Percentiles rank a stretch among this genome's conserved stretches.
These are phyloP conservation scores for Mycena galericulata DNA, from an alignment of 768 basidiomycete species.

Conservation along the genomic window DNA sequence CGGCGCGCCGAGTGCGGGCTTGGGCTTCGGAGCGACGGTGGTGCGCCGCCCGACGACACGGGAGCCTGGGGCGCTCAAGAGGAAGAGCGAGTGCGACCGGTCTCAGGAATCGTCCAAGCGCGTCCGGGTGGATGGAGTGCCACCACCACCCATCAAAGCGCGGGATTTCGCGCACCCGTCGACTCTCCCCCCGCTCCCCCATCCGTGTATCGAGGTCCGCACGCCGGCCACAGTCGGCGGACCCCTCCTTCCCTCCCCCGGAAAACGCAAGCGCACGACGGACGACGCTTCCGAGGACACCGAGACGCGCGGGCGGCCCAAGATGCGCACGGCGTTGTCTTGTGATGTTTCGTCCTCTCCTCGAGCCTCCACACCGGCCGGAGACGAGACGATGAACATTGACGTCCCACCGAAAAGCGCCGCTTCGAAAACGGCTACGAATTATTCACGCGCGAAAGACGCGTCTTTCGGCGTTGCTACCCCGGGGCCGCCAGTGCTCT, in stretches of 20 bases:
- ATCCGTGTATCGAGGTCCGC: not conserved
- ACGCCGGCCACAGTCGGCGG: too few species aligned
- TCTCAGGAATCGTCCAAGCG: constrained; percentile 11
- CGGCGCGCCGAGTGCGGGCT: not conserved
- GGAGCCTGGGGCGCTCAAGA: constrained; percentile 14
- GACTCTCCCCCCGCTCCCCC: not conserved
- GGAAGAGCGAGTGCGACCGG: constrained; percentile 22
- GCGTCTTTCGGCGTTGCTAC: not conserved
- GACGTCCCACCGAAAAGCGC: too few species aligned
- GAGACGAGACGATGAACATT: too few species aligned
- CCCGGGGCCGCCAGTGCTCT: not conserved
- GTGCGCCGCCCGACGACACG: not conserved
- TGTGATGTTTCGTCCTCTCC: not conserved
- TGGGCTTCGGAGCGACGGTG: constrained; percentile 14
- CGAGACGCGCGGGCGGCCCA: constrained; percentile 17
- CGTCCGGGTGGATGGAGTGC: not conserved
- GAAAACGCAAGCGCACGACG: constrained; percentile 18
- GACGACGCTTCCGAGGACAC: not conserved
- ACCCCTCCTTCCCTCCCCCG: not conserved
- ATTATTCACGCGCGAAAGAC: too few species aligned
- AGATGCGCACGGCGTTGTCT: not conserved
- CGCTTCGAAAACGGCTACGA: too few species aligned
- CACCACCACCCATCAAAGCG: not conserved
- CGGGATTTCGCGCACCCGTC: constrained; percentile 1
- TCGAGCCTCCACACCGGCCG: too few species aligned